Evolutionary conservation across 2,329 filamentous ascomycete species (phyloP).

Genomic region (Fusarium poae): DNA sequence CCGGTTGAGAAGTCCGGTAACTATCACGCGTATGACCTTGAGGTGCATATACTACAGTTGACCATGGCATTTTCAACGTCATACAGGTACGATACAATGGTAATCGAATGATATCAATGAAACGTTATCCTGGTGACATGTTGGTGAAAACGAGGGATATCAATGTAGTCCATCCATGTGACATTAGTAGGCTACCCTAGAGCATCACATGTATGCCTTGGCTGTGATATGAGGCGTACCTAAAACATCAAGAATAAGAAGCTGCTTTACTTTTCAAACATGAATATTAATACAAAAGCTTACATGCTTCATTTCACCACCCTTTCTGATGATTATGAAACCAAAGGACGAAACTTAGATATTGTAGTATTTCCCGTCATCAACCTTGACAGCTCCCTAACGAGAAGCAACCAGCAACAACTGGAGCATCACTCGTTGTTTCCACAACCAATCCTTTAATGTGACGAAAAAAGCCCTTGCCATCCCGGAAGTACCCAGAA

Average conservation of each 20-base stretch:
- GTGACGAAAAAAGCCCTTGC: no score
- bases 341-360: no score
- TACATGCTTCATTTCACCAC: neutral
- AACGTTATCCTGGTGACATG: neutral
- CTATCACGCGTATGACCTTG: slow-evolving; percentile 7
- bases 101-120: neutral
- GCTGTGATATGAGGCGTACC: neutral
- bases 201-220: neutral
- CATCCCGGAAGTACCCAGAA: neutral
- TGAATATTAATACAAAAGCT: neutral
- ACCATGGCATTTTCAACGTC: neutral
- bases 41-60: slow-evolving; percentile 9
- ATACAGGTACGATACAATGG: neutral
- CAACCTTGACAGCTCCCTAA: neutral
- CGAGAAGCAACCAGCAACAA: no score
- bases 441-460: neutral
- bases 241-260: neutral
- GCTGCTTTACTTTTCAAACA: neutral
- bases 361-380: neutral
- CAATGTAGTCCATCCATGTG: neutral
- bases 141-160: neutral
- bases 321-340: accelerated
- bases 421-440: neutral
- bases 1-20: neutral
- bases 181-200: neutral